A percentile compares a stretch with the other conserved stretches of the same genome.
These are phyloP conservation scores for Hygrophila difformis DNA, from an alignment of 257 asterid genomes.

Conservation along the genomic window DNA sequence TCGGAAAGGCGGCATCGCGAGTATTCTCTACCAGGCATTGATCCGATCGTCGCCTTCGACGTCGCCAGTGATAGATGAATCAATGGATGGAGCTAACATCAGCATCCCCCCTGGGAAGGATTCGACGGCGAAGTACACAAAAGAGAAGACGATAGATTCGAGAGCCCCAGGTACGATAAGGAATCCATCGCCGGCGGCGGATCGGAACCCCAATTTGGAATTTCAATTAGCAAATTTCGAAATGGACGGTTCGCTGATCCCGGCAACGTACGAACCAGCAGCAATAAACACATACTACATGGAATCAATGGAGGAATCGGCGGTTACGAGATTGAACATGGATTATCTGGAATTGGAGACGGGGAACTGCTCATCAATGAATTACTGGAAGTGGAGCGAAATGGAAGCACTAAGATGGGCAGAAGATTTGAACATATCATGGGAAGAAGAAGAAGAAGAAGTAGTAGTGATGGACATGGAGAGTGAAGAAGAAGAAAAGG, in stretches of 20 bases:
- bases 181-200: no score
- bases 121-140: background rate
- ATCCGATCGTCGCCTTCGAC: slow-evolving; percentile 6
- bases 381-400: slow-evolving; percentile 39
- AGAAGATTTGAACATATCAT: slow-evolving; percentile 21
- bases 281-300: no score
- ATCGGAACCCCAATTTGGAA: no score
- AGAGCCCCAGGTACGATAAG: no score
- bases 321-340: background rate
- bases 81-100: slow-evolving; percentile 3
- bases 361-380: slow-evolving; percentile 26
- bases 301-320: background rate
- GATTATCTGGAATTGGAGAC: background rate
- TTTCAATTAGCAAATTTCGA: no score
- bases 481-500: no score
- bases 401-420: slow-evolving; percentile 25
- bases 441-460: no score
- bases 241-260: no score
- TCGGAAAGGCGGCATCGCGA: slow-evolving; percentile 8
- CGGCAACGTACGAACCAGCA: no score
- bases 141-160: no score
- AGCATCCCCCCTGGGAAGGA: background rate
- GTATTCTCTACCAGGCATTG: slow-evolving; percentile 14
- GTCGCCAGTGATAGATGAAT: background rate
- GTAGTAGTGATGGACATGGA: no score